Base-by-base conservation (phyloP, 805 yeast genomes). In the Myxozyma neglecta region DNA sequence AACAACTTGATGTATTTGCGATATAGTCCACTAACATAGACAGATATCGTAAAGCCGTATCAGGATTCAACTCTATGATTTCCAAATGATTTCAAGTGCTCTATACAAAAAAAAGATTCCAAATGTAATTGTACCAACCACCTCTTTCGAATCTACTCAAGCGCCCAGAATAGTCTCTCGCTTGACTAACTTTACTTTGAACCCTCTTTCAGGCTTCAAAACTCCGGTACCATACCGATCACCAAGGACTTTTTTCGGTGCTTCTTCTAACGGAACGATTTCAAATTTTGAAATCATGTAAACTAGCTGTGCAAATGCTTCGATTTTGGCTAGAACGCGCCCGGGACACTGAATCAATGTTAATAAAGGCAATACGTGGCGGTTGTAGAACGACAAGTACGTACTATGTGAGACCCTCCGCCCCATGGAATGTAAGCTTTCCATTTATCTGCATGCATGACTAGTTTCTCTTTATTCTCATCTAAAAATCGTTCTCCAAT, bases 391-490 rank as follows among this genome's bases (percentile, higher is more conserved):
- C 9, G 18, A n/a, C 2, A 18, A 14, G 16, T 20, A 43, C 61
- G 6, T 59, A 59, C 60, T 16, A 54, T 50, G 29, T 58, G 59
- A 3, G 51, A 46, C 6, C 67, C 67, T 16, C 66, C 66, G 8
- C 67, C 67, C 61, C 60, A 64, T 1, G 66, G 63, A 16, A 42
- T 29, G 49, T 55, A 62, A 1, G 65, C 20, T 18, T 53, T 50
- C 57, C 54, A 40, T 29, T 46, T 57, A n/a, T 51, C 64, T 1
- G 60, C 45, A 14, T 55, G 49, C 3, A 16, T 44, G 16, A 52
- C 32, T 32, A 58, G 29, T 6, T 34, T 44, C 3, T 54, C 64
- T 35, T 62, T 44, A 46, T 44, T 57, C 18, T 51, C 60, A 6
- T 48, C 52, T 36, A 59, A 11, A 51, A 64, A 64, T 13, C 67